Conservation (phyloP, 805 yeast genomes). For the Metschnikowia proteae region DNA sequence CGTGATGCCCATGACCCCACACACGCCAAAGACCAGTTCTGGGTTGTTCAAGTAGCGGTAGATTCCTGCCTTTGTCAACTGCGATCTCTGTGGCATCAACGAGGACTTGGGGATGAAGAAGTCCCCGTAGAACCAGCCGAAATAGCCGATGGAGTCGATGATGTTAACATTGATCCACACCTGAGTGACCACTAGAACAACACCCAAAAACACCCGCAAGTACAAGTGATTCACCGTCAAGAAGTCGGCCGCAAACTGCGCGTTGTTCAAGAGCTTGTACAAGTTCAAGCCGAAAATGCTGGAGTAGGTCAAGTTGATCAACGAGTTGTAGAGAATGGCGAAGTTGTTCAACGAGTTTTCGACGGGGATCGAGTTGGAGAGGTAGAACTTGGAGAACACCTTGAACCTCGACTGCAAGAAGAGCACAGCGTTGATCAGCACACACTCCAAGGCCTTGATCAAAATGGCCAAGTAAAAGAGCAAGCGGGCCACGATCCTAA, state of each 20-base stretch:
- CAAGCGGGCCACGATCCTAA: conserved; percentile 16
- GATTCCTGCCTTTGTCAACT: conserved; percentile 72
- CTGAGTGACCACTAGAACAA: conserved; percentile 54
- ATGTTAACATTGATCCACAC: conserved; percentile 68
- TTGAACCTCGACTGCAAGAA: conserved; percentile 57
- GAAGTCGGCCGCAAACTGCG: conserved; percentile 3
- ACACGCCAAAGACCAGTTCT: conserved; percentile 71
- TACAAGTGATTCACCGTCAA: conserved; percentile 37
- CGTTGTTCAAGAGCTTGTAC: conserved; percentile 20
- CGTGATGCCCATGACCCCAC: conserved; percentile 76
- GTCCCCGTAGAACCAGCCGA: conserved; percentile 91
- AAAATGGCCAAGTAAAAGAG: conserved; percentile 40
- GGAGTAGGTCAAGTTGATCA: conserved; percentile 51
- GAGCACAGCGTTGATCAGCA: conserved; percentile 49
- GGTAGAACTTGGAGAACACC: conserved; percentile 59
- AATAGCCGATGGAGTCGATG: conserved; percentile 67
- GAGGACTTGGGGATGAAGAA: conserved; percentile 59
- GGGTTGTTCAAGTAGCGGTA: conserved; percentile 81
- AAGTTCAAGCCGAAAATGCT: conserved; percentile 44
- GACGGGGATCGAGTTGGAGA: conserved; percentile 61
- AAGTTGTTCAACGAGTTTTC: conserved; percentile 68
- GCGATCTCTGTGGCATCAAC: conserved; percentile 34
- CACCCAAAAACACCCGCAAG: conserved; percentile 57
- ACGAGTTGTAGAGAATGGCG: conserved; percentile 58
- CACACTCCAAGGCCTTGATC: conserved; percentile 49